Evolutionary conservation across 768 basidiomycete genomes (phyloP), one percentile per base, ranked within the genome.

Genomic region (Amanita exitialis): DNA sequence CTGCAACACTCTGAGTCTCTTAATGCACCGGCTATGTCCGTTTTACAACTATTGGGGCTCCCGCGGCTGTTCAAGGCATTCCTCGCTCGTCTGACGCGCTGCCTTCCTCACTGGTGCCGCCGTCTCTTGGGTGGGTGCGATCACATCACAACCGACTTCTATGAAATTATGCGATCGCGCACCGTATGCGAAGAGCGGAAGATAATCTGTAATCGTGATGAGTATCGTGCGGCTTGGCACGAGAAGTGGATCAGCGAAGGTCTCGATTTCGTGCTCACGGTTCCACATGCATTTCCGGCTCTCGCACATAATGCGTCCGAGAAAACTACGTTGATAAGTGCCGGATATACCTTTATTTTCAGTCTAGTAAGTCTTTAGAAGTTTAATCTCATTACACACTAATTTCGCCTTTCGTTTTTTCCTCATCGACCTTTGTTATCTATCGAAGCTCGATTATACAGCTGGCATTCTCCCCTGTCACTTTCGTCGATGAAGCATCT

Each of bases 321-420:
- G 57, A 73, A 74, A 53, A 73, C 75, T n/a, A 74, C 75, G 13
- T 68, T 79, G 57, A 72, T 77, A 64, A 77, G 79, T 39, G 77
- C 78, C 6, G 77, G 76, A 6, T 84, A 83, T 59, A 79, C 82
- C 0, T 78, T 80, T 58, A 57, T 87, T 28, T 88, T 82, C 66
- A 87, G 82, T 53, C 56, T 86, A 58, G 83, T 83, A 39, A 39
- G 47, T 39, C 27, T 28, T 32, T 45, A 37, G 27, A 28, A 39
- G 45, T 9, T 34, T 15, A 15, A 42, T 48, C 56, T 36, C 27
- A 16, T 28, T 50, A 16, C 34, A 6, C 16, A 21, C 30, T 47
- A 35, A 34, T 15, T 28, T 13, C 21, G 8, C 16, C 13, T 34
- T 16, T 9, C 13, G 16, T 34, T 23, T 20, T 25, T 13, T 13